Evolutionary conservation across 352 stramenopile genomes (phyloP).

Genomic region (Pythium vanterpoolii): DNA sequence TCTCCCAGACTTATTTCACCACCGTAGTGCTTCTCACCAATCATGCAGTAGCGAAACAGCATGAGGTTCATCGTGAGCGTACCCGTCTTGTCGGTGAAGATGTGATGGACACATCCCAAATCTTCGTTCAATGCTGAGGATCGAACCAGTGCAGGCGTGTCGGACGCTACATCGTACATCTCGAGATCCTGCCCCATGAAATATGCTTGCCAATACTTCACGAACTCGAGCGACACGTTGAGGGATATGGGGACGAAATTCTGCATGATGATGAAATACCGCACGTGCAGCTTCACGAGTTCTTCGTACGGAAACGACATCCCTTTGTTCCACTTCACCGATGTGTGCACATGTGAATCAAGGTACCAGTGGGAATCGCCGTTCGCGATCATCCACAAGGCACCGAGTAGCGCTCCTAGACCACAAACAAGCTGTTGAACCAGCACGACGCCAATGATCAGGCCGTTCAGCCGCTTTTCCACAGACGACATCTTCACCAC

Average conservation of each 20-base stretch:
- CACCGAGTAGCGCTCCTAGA: slow-evolving; percentile 57
- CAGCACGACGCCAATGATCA: slow-evolving; percentile 73
- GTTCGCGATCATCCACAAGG: slow-evolving; percentile 66
- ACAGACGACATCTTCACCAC: slow-evolving; percentile 80
- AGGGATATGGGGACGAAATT: slow-evolving; percentile 98
- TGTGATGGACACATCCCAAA: slow-evolving; percentile 86
- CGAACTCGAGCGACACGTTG: slow-evolving; percentile 97
- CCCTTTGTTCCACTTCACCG: slow-evolving; percentile 25
- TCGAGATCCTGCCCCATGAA: slow-evolving; percentile 92
- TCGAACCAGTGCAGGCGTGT: slow-evolving; percentile 83
- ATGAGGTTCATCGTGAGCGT: slow-evolving; percentile 96
- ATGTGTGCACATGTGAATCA: slow-evolving; percentile 17
- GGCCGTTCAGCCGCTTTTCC: slow-evolving; percentile 59
- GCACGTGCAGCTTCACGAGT: slow-evolving; percentile 78
- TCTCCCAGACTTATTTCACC: slow-evolving; percentile 56
- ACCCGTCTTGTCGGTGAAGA: slow-evolving; percentile 95
- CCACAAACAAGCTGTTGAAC: slow-evolving; percentile 76
- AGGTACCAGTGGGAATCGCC: slow-evolving; percentile 72
- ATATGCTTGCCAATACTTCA: slow-evolving; percentile 94
- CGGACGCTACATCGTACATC: slow-evolving; percentile 89
- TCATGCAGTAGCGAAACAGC: slow-evolving; percentile 95
- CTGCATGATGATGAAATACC: slow-evolving; percentile 96
- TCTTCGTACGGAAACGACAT: slow-evolving; percentile 49
- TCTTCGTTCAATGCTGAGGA: slow-evolving; percentile 90
- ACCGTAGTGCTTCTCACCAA: slow-evolving; percentile 92